These are phyloP conservation scores for Sclerotinia trifoliorum DNA, from an alignment of 2,329 filamentous ascomycete genomes.

Conservation along the genomic window DNA sequence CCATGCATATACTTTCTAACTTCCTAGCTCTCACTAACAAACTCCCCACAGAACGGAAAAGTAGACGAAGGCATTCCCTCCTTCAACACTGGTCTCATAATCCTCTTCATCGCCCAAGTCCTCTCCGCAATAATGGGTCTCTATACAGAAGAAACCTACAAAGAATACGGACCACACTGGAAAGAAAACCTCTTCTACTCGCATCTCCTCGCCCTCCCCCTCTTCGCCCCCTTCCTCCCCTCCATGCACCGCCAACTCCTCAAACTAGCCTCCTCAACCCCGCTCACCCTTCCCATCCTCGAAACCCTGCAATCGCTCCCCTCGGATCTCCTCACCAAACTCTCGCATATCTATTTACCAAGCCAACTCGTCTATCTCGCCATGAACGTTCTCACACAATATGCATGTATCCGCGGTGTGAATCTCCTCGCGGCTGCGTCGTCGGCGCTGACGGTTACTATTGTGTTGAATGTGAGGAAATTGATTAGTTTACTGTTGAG, in stretches of 20 bases:
- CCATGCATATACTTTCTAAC: neutral
- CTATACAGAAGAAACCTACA: constrained; percentile 90
- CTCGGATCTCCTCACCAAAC: constrained; percentile 42
- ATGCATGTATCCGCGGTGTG: constrained; percentile 92
- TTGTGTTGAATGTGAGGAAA: constrained; percentile 91
- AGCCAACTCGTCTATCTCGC: constrained; percentile 69
- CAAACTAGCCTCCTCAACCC: constrained; percentile 62
- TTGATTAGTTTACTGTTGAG: constrained; percentile 86
- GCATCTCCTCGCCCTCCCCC: constrained; percentile 69
- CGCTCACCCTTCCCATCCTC: constrained; percentile 48
- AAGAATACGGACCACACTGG: constrained; percentile 80
- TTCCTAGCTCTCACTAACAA: constrained; percentile 25
- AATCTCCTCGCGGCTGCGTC: constrained; percentile 88
- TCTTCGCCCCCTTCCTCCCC: constrained; percentile 70
- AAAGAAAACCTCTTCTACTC: constrained; percentile 96
- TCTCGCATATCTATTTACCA: constrained; percentile 50
- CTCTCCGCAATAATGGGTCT: constrained; percentile 92
- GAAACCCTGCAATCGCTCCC: constrained; percentile 39
- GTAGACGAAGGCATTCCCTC: constrained; percentile 43
- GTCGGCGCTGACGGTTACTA: constrained; percentile 91
- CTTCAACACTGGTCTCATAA: constrained; percentile 69
- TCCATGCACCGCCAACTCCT: constrained; percentile 63
- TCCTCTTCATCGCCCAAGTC: constrained; percentile 84
- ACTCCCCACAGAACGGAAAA: constrained; percentile 29
- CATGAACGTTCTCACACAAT: constrained; percentile 84